phyloP scores from a whole-genome alignment of 176 grass and related monocot species.

The Avena eriantha region DNA sequence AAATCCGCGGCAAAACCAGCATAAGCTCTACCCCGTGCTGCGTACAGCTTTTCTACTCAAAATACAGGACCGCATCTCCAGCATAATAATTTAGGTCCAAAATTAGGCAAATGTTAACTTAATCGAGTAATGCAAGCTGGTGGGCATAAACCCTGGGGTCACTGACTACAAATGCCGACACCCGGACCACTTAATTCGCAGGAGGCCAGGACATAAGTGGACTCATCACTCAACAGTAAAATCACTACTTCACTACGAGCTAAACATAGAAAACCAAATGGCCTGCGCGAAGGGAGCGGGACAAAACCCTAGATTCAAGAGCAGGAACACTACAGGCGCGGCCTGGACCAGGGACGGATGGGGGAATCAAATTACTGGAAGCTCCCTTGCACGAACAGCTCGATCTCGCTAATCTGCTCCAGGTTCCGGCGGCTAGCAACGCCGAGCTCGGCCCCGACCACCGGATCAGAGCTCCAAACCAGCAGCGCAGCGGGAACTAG shows the following conservation, averaged over 20 bases:
- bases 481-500: background rate
- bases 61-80: background rate
- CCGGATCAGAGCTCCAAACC: background rate
- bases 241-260: background rate
- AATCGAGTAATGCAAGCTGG: background rate
- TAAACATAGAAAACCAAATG: background rate
- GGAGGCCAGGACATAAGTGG: background rate
- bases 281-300: background rate
- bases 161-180: background rate
- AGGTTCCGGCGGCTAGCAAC: background rate
- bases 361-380: background rate
- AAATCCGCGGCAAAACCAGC: background rate
- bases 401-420: background rate
- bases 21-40: background rate
- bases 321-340: background rate
- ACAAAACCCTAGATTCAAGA: constrained; percentile 20
- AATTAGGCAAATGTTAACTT: background rate
- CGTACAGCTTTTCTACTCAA: background rate
- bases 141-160: background rate
- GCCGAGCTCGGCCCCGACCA: background rate
- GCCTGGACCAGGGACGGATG: background rate
- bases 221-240: background rate
- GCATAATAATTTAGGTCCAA: background rate
- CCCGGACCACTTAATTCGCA: background rate
- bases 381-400: background rate